Base-by-base conservation (phyloP, 1,284 basidiomycete species). In the Cryptococcus sp. region DNA sequence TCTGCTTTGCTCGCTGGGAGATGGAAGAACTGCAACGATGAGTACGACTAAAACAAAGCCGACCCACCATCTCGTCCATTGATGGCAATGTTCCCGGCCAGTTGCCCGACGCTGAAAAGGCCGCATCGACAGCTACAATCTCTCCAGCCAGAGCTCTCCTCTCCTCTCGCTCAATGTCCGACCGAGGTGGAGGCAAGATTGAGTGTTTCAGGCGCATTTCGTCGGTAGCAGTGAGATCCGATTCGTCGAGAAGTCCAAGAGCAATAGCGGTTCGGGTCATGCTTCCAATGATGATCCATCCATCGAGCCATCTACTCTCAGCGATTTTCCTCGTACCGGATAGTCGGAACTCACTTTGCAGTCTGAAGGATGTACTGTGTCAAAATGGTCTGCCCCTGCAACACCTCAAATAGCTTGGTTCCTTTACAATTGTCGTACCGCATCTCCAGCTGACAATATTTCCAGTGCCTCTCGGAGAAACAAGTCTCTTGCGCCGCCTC, bases 81-180 rank as follows among this genome's bases (percentile, higher is more conserved):
- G 53, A 31, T 12, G 52, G 48, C 14, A 68, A 23, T 10, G 58
- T 41, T 12, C 50, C 57, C 2, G 58, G 52, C 65, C 66, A 72
- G 3, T 58, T 65, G 0, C 67, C 59, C 18, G 56, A 53, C 10
- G 56, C 51, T n/a, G 62, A 53, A 9, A 45, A 45, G 6, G 49
- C 44, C 2, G 49, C 35, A 35, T 69, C 65, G 23, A 50, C 51
- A 1, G 16, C 45, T 36, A 64, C 24, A 19, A 59, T 46, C 23
- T 56, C 54, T 39, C 58, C 62, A 43, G 64, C 53, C 24, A 63
- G 42, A 0, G 52, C 49, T 18, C 61, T 39, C 11, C 68, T 45
- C 44, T 70, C 69, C 42, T 70, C 66, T 11, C 63, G 45, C 14
- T 72, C 68, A 25, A 57, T 53, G 34, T 63, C 62, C 5, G 57